phyloP scores from a whole-genome alignment of 2,329 filamentous ascomycete species.

The Dothideomycetes sp. region DNA sequence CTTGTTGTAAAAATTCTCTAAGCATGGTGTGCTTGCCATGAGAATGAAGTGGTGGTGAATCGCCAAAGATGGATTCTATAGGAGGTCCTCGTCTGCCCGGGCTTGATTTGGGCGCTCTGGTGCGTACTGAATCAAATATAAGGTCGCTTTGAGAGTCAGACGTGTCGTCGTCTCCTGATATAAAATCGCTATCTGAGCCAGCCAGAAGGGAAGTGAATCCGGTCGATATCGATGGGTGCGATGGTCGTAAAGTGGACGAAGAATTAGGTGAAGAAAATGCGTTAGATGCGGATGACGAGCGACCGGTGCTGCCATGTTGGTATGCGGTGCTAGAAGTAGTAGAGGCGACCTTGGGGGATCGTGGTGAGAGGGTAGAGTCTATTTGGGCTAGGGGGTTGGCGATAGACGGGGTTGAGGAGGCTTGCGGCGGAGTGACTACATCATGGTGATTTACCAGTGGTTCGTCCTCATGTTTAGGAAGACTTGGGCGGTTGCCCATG shows the following conservation, averaged over 20 bases:
- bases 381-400: conserved; percentile 9
- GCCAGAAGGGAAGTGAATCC: conserved; percentile 53
- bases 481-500: conserved; percentile 31
- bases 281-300: conserved; percentile 34
- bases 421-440: conserved; percentile 20
- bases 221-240: conserved; percentile 27
- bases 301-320: conserved; percentile 1
- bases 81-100: conserved; percentile 59
- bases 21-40: conserved; percentile 27
- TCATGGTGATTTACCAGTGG: conserved; percentile 30
- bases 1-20: conserved; percentile 40
- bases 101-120: conserved; percentile 56
- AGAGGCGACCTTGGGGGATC: too few relatives aligned
- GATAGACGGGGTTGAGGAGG: background rate
- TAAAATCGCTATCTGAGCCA: conserved; percentile 60
- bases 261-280: conserved; percentile 34
- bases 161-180: conserved; percentile 65
- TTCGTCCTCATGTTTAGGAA: conserved; percentile 26
- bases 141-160: conserved; percentile 72
- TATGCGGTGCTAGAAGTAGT: too few relatives aligned
- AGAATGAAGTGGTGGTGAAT: conserved; percentile 40
- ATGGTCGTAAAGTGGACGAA: background rate
- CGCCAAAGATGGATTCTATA: conserved; percentile 73
- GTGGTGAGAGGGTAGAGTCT: conserved; percentile 9
- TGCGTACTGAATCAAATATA: conserved; percentile 67